Base-by-base conservation (phyloP, 2,329 filamentous ascomycete species). In the Uncinocarpus reesii region DNA sequence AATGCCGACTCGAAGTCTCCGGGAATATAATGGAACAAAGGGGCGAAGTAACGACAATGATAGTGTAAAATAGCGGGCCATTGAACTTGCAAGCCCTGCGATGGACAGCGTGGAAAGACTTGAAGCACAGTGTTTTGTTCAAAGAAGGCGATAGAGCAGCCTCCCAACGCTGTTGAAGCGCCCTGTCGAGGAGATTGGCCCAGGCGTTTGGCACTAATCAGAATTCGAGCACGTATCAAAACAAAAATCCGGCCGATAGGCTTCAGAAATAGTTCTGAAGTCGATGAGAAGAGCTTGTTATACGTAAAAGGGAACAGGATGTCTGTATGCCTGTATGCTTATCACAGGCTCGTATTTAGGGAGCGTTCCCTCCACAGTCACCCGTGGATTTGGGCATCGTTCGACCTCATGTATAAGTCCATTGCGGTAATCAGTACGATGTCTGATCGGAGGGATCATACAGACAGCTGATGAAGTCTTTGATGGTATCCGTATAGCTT, bases 401-500 rank as follows among this genome's bases (percentile, higher is more conserved):
- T 42, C 50, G 0, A 63, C 61, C 34, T 66, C 49, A 1, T 26
- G 23, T 1, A 28, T 20, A 21, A 67, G 57, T 8, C 56, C 54
- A 23, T 11, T 37, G 18, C 36, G 42, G 35, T 11, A 11, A 18
- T 29, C 24, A 18, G 11, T n/a, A 23, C 11, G 13, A 13, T 26
- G 29, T 16, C 4, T 13, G 18, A 5, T 21, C 11, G 7, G 5
- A n/a, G 29, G 52, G 50, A 4, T 28, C 23, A 26, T 18, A 29
- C 13, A 29, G 40, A 29, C 10, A 29, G 40, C 26, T 83, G 63
- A 2, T 65, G 62, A 0, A 71, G 68, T 1, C 83, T 64, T 35
- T 77, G 74, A 52, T 82, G 77, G 56, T 83, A 78, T 0, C 73
- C 78, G 11, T 83, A 61, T 1, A n/a, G n/a, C n/a, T n/a, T n/a